Evolutionary conservation across 2,329 filamentous ascomycete genomes (phyloP).

Genomic region (Fusarium heterosporum): DNA sequence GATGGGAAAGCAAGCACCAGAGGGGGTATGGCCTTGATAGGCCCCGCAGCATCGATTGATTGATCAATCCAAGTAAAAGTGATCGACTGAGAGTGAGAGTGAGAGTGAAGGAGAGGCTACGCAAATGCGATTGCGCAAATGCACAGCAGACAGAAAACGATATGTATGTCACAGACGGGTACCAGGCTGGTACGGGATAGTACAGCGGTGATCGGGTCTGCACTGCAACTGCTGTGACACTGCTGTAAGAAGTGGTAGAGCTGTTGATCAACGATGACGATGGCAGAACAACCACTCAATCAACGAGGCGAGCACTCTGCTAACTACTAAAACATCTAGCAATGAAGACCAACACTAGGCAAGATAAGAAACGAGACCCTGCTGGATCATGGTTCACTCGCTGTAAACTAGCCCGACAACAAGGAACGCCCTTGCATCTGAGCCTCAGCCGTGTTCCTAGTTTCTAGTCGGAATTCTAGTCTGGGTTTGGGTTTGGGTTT

Average conservation of each 20-base stretch:
- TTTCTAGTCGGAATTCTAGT: background rate
- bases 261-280: conserved; percentile 22
- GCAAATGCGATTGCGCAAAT: conserved; percentile 8
- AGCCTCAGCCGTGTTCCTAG: conserved; percentile 33
- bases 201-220: conserved; percentile 29
- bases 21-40: conserved; percentile 31
- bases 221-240: background rate
- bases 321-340: background rate
- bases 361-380: conserved; percentile 22
- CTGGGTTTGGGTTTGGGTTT: conserved; percentile 11
- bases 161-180: conserved; percentile 26
- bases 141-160: conserved; percentile 16
- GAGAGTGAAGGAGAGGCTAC: background rate
- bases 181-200: conserved; percentile 30
- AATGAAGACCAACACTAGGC: background rate
- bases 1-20: conserved; percentile 32
- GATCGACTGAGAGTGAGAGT: background rate
- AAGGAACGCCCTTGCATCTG: conserved; percentile 38
- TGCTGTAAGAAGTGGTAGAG: background rate
- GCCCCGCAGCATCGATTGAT: conserved; percentile 10
- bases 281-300: conserved; percentile 25
- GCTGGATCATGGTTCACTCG: conserved; percentile 21
- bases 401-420: conserved; percentile 6
- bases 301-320: conserved; percentile 26
- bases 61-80: conserved; percentile 6